These are phyloP conservation scores for Auriscalpium microsporum DNA, from an alignment of 768 basidiomycete species.

Conservation along the genomic window DNA sequence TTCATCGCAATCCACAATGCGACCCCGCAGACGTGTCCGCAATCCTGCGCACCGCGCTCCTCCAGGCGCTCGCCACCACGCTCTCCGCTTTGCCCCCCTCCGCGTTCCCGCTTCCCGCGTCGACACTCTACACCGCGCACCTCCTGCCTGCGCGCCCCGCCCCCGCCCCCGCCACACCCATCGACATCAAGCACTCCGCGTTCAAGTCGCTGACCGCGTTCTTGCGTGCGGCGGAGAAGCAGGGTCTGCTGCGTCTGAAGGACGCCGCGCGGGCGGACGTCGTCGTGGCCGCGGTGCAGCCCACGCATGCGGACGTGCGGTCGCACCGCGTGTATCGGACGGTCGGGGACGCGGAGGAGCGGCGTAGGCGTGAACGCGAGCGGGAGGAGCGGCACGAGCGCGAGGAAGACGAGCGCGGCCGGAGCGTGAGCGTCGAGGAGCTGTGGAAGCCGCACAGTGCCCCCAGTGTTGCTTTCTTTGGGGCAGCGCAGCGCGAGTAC, in stretches of 20 bases:
- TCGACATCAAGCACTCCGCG: slow-evolving; percentile 71
- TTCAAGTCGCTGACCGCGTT: slow-evolving; percentile 79
- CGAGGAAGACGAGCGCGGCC: slow-evolving; percentile 37
- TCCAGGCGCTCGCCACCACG: slow-evolving; percentile 55
- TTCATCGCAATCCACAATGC: not conserved
- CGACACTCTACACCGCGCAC: slow-evolving; percentile 65
- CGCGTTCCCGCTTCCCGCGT: slow-evolving; percentile 68
- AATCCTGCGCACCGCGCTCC: slow-evolving; percentile 50
- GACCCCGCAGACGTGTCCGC: slow-evolving; percentile 39
- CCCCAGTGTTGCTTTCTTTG: slow-evolving; percentile 47
- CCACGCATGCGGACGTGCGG: slow-evolving; percentile 46
- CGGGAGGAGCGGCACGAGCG: slow-evolving; percentile 46
- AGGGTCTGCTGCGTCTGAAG: slow-evolving; percentile 64
- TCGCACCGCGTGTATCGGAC: slow-evolving; percentile 48
- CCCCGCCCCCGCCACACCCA: slow-evolving; percentile 36
- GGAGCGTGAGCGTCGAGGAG: slow-evolving; percentile 50
- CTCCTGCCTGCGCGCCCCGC: slow-evolving; percentile 76
- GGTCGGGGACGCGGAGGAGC: slow-evolving; percentile 56
- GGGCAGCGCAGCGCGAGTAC: slow-evolving; percentile 54
- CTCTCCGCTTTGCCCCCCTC: slow-evolving; percentile 39
- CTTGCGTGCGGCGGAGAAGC: slow-evolving; percentile 71
- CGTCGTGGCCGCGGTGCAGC: slow-evolving; percentile 37
- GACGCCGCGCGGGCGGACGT: slow-evolving; percentile 31
- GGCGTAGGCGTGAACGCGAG: slow-evolving; percentile 50
- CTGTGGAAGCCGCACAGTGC: slow-evolving; percentile 61